Conservation (phyloP, 345 rosid species). For the Gossypium stocksii region DNA sequence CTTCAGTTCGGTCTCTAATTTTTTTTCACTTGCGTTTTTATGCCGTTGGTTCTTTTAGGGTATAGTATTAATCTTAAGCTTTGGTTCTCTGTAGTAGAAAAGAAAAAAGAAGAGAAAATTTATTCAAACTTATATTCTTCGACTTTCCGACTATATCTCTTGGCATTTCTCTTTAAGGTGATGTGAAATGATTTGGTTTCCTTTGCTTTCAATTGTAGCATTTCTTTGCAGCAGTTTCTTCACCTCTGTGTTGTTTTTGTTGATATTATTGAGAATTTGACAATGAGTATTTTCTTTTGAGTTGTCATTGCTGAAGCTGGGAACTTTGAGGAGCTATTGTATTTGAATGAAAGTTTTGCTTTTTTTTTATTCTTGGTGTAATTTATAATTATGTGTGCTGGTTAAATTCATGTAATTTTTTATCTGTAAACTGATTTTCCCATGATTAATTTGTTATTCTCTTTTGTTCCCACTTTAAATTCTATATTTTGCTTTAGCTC, state of each 20-base stretch:
- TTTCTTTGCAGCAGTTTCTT: background rate
- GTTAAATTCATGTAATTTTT: slow-evolving; percentile 8
- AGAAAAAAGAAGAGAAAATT: no score
- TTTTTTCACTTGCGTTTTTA: background rate
- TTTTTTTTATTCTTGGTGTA: slow-evolving; percentile 12
- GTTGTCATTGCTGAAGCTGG: slow-evolving; percentile 17
- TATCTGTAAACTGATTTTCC: slow-evolving; percentile 21
- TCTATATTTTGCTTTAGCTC: background rate
- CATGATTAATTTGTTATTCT: slow-evolving; percentile 12
- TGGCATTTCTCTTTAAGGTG: slow-evolving; percentile 9
- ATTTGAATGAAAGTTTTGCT: slow-evolving; percentile 8
- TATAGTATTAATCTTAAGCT: slow-evolving; percentile 33
- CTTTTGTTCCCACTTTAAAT: background rate
- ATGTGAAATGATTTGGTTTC: background rate
- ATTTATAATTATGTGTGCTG: background rate
- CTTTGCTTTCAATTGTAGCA: background rate
- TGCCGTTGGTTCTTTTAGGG: slow-evolving; percentile 24
- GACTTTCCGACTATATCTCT: background rate
- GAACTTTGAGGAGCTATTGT: slow-evolving; percentile 9
- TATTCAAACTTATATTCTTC: background rate
- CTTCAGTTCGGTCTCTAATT: background rate
- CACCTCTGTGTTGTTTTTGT: background rate
- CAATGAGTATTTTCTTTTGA: background rate
- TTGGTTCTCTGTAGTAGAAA: slow-evolving; percentile 28
- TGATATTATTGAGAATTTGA: background rate